Evolutionary conservation across 2,329 filamentous ascomycete genomes (phyloP), one percentile per base, ranked within the genome.

Genomic region (Periglandula ipomoeae): DNA sequence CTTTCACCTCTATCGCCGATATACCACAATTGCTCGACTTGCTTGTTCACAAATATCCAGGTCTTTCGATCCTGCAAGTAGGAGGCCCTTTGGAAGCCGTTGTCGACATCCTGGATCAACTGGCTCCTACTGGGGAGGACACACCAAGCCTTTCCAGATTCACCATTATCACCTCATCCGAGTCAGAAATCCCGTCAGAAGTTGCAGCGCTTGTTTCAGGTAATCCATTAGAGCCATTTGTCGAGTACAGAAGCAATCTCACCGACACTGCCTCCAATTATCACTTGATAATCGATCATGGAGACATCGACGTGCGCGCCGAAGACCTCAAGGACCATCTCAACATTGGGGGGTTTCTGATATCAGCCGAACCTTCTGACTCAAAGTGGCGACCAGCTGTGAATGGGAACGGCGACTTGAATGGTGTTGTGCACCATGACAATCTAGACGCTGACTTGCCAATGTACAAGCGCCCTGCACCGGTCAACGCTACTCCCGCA

Each of bases 21-120:
- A 46, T 66, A 7, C 45, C 47, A 2, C 53, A 62, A 1, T 52
- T 70, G 11, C 47, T 72, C 0, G 52, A 57, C 1, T 48, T 66
- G 0, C 51, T 70, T 17, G 64, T 64, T 1, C 67, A 72, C 57
- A 72, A 71, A 47, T 60, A 62, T 4, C 65, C 71, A 0, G 61
- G 52, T 0, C 49, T 72, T 1, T 58, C 63, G 0, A 58, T 75
- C 9, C 59, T 74, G 3, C 70, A 71, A 40, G 50, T 69, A 13
- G 70, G 69, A 0, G 65, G 63, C 0, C 52, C 49, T 2, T 22
- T 41, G 3, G 10, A 44, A 1, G 46, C 64, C 4, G 52, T 59
- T 0, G 24, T 51, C 4, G 45, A 57, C 1, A 50, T 65, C 20
- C 52, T 71, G n/a, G 45, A 58, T 5, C 49, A 51, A 4, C 49